phyloP scores from a whole-genome alignment of 805 yeast genomes.

The Starmerella etchellsii region DNA sequence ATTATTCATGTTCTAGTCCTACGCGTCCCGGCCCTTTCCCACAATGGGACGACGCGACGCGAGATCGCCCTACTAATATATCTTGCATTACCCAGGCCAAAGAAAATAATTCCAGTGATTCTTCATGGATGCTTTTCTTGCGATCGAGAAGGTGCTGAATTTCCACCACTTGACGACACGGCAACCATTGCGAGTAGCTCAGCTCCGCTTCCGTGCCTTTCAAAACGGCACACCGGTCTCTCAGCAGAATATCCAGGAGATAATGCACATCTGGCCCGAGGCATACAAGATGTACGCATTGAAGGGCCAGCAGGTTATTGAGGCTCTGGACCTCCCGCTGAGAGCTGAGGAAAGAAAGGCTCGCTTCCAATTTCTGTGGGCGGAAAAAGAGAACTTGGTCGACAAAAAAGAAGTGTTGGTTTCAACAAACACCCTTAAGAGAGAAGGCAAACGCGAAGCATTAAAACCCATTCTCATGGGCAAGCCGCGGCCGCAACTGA shows the following conservation, averaged over 20 bases:
- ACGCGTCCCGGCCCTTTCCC: too few relatives aligned
- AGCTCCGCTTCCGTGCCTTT: conserved; percentile 17
- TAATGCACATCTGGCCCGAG: conserved; percentile 19
- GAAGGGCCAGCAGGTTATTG: conserved; percentile 7
- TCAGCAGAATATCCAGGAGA: conserved; percentile 16
- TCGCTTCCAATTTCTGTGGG: conserved; percentile 3
- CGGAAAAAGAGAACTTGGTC: conserved; percentile 10
- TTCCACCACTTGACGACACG: conserved; percentile 20
- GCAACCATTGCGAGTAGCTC: conserved; percentile 18
- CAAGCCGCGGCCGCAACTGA: neutral
- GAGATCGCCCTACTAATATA: too few relatives aligned
- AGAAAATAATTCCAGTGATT: too few relatives aligned
- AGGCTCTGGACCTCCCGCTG: conserved; percentile 13
- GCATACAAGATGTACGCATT: conserved; percentile 16
- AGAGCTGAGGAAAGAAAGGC: conserved; percentile 2
- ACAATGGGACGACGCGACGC: too few relatives aligned
- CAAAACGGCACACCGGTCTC: conserved; percentile 17
- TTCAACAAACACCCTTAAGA: neutral
- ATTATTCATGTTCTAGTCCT: too few relatives aligned
- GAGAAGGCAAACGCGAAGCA: neutral
- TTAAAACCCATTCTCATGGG: conserved; percentile 1
- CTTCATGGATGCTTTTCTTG: conserved; percentile 19
- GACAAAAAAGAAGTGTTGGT: neutral
- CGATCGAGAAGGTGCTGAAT: conserved; percentile 20
- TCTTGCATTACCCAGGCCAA: too few relatives aligned